Conservation (phyloP, 2,329 filamentous ascomycete genomes). For the Claviceps sp. region DNA sequence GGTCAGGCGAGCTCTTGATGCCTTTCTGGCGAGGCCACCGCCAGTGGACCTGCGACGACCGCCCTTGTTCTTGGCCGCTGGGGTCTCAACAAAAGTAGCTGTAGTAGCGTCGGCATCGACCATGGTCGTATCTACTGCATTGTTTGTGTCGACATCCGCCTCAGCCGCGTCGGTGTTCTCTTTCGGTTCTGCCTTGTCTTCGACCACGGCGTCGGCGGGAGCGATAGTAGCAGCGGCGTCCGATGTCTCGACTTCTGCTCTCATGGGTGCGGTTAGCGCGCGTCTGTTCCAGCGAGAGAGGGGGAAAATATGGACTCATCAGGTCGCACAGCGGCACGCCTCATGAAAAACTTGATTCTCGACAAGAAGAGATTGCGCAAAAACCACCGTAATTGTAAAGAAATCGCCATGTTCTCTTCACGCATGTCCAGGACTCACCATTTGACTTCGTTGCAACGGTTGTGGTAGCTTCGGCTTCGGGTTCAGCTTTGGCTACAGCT, state of each 20-base stretch:
- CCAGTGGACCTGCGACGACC: conserved; percentile 67
- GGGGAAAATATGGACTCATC: too few relatives aligned
- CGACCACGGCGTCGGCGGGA: conserved; percentile 13
- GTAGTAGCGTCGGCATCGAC: conserved; percentile 9
- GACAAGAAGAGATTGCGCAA: neutral
- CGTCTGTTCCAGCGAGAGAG: neutral
- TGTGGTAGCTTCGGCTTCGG: conserved; percentile 13
- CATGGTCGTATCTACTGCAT: conserved; percentile 13
- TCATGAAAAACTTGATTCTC: neutral
- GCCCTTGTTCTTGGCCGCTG: conserved; percentile 28
- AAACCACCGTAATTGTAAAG: neutral
- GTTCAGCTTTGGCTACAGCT: conserved; percentile 7
- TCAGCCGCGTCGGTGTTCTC: conserved; percentile 15
- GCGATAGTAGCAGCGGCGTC: conserved; percentile 17
- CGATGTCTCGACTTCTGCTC: conserved; percentile 12
- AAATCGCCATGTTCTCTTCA: neutral
- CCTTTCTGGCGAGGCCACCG: conserved; percentile 73
- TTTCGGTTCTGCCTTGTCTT: conserved; percentile 13
- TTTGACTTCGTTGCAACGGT: conserved; percentile 16
- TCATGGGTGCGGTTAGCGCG: neutral
- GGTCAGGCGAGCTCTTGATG: conserved; percentile 56
- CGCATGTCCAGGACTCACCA: conserved; percentile 16
- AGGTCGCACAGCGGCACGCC: neutral
- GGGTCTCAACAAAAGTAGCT: conserved; percentile 15
- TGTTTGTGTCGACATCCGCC: conserved; percentile 41